Evolutionary conservation across 352 stramenopile genomes (phyloP).

Genomic region (Phytopythium cucurbitacearum): DNA sequence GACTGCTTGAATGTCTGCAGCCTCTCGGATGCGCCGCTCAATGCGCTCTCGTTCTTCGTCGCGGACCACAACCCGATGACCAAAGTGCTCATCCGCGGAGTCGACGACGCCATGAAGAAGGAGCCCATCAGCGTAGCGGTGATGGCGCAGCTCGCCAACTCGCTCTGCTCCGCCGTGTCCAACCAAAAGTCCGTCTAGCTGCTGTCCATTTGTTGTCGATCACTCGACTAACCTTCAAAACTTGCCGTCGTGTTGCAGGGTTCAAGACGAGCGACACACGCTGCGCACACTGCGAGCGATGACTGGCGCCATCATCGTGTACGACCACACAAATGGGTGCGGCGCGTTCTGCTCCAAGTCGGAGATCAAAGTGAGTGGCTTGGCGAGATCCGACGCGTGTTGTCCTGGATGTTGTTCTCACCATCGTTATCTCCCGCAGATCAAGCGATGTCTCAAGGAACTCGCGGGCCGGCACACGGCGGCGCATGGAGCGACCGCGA

Average conservation of each 20-base stretch:
- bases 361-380: slow-evolving; percentile 40
- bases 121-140: slow-evolving; percentile 28
- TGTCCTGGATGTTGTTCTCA: background rate
- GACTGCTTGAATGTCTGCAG: background rate
- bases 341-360: slow-evolving; percentile 51
- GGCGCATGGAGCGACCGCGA: slow-evolving; percentile 17
- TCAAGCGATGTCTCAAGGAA: slow-evolving; percentile 57
- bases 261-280: slow-evolving; percentile 32
- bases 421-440: slow-evolving; percentile 16
- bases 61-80: slow-evolving; percentile 57
- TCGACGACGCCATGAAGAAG: slow-evolving; percentile 31
- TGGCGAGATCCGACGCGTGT: background rate
- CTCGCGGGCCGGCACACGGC: slow-evolving; percentile 32
- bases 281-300: slow-evolving; percentile 49
- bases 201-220: background rate
- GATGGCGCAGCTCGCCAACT: slow-evolving; percentile 43
- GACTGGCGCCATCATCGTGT: slow-evolving; percentile 52
- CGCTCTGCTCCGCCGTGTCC: slow-evolving; percentile 29
- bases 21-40: slow-evolving; percentile 29
- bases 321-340: slow-evolving; percentile 43
- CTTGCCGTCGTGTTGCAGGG: background rate
- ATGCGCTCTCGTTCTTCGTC: slow-evolving; percentile 61
- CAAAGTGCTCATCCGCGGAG: slow-evolving; percentile 39
- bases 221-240: background rate
- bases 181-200: slow-evolving; percentile 9